Percentiles rank a stretch among this genome's conserved stretches.
Conservation (phyloP, 257 asterid genomes). For the Nicotiana sylvestris region DNA sequence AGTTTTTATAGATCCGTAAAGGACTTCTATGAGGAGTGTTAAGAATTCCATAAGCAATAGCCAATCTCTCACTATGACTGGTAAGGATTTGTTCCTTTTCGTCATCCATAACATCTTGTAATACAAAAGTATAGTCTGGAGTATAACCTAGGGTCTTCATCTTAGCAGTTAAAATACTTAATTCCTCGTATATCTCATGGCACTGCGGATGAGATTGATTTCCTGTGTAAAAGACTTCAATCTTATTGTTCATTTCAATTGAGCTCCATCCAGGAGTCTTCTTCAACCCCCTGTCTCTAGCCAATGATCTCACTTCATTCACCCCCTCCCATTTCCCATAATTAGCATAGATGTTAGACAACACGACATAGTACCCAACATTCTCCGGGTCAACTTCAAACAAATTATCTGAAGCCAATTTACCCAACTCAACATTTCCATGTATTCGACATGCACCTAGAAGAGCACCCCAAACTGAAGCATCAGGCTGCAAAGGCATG, state of each 20-base stretch:
- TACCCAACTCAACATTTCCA: constrained; percentile 58
- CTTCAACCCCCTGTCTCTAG: constrained; percentile 50
- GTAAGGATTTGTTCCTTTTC: constrained; percentile 69
- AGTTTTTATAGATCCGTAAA: constrained; percentile 46
- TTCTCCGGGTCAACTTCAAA: constrained; percentile 44
- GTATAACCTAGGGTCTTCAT: constrained; percentile 58
- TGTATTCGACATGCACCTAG: constrained; percentile 69
- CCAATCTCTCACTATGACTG: constrained; percentile 78
- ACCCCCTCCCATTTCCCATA: constrained; percentile 67
- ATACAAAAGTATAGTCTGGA: constrained; percentile 67
- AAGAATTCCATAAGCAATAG: constrained; percentile 66
- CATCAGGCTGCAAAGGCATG: constrained; percentile 58
- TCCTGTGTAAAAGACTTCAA: constrained; percentile 58
- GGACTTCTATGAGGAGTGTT: constrained; percentile 51
- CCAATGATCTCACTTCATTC: constrained; percentile 64
- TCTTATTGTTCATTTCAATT: constrained; percentile 35
- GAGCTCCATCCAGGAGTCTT: constrained; percentile 81
- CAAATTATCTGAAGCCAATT: constrained; percentile 41
- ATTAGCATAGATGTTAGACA: constrained; percentile 78
- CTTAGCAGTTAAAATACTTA: constrained; percentile 43
- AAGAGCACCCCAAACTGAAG: constrained; percentile 68
- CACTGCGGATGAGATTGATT: constrained; percentile 56
- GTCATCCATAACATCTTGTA: constrained; percentile 84
- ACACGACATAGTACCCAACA: constrained; percentile 71
- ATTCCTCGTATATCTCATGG: constrained; percentile 48